A percentile compares a stretch with the other conserved stretches of the same genome.
Evolutionary conservation across 2,329 filamentous ascomycete species (phyloP).

Genomic region (Podosphaera xanthii): DNA sequence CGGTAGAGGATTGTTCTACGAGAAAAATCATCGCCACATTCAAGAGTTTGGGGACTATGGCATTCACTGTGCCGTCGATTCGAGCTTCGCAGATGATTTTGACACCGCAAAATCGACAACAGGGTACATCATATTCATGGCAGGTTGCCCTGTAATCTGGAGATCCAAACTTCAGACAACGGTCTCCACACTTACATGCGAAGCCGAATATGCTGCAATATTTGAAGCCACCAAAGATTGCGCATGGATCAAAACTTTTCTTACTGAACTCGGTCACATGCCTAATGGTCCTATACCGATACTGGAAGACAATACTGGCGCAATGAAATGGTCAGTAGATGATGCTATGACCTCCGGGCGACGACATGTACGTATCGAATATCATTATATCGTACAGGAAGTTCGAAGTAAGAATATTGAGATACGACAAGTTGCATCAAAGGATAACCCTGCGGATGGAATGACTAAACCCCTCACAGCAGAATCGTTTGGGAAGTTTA

Average conservation of each 20-base stretch:
- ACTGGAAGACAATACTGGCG: conserved; percentile 1
- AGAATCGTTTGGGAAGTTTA: background rate
- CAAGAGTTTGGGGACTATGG: too few species aligned
- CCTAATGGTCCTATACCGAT: background rate
- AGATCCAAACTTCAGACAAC: too few species aligned
- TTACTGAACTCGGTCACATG: background rate
- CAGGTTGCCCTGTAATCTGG: too few species aligned
- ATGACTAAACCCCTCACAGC: background rate
- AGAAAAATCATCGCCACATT: background rate
- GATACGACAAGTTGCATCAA: background rate
- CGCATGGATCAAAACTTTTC: background rate
- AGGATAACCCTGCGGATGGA: background rate
- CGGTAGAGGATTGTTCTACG: background rate
- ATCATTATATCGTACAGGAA: background rate
- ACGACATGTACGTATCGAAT: background rate
- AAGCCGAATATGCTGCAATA: background rate
- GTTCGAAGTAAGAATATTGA: background rate
- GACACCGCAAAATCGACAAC: too few species aligned
- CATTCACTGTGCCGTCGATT: too few species aligned
- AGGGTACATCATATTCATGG: too few species aligned
- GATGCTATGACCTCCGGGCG: background rate
- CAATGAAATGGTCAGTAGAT: background rate
- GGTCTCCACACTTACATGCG: too few species aligned
- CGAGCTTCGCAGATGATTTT: too few species aligned
- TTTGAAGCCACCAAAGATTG: conserved; percentile 1